These are phyloP conservation scores for Pholiota molesta DNA, from an alignment of 768 basidiomycete species.

Conservation along the genomic window DNA sequence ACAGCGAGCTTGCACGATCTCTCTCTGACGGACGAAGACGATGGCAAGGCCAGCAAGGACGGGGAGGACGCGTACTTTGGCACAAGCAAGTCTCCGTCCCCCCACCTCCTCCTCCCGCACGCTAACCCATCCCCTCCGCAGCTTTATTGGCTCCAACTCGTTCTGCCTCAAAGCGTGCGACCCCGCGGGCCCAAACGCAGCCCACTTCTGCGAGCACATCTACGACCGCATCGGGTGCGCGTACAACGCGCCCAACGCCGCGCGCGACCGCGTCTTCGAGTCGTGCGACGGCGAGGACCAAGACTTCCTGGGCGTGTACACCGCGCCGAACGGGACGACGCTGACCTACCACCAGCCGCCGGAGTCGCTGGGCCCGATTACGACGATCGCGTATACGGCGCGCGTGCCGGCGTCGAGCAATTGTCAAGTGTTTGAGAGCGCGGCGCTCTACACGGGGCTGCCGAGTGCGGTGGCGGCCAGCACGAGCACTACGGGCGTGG, in stretches of 20 bases:
- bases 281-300: slow-evolving; percentile 70
- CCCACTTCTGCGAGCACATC: slow-evolving; percentile 68
- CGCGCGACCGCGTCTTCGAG: slow-evolving; percentile 61
- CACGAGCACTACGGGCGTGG: too few species aligned
- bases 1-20: slow-evolving; percentile 62
- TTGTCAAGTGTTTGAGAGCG: slow-evolving; percentile 34
- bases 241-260: slow-evolving; percentile 73
- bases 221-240: slow-evolving; percentile 75
- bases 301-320: slow-evolving; percentile 57
- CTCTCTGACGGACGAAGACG: slow-evolving; percentile 35
- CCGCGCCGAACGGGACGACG: too few species aligned
- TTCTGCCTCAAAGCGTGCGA: slow-evolving; percentile 82
- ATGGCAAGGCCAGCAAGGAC: slow-evolving; percentile 16
- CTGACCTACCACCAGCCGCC: slow-evolving; percentile 43
- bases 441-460: slow-evolving; percentile 30
- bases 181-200: slow-evolving; percentile 50
- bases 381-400: slow-evolving; percentile 34
- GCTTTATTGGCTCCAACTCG: slow-evolving; percentile 67
- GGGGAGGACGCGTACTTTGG: slow-evolving; percentile 64
- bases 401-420: slow-evolving; percentile 38
- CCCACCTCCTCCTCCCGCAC: too few species aligned
- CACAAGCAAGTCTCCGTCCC: too few species aligned
- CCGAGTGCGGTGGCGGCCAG: slow-evolving; percentile 6
- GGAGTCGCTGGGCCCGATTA: slow-evolving; percentile 40
- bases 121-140: slow-evolving; percentile 35